Percentiles rank a stretch among this genome's conserved stretches.
Evolutionary conservation across 1,284 basidiomycete genomes (phyloP).

Genomic region (Moniliophthora roreri): DNA sequence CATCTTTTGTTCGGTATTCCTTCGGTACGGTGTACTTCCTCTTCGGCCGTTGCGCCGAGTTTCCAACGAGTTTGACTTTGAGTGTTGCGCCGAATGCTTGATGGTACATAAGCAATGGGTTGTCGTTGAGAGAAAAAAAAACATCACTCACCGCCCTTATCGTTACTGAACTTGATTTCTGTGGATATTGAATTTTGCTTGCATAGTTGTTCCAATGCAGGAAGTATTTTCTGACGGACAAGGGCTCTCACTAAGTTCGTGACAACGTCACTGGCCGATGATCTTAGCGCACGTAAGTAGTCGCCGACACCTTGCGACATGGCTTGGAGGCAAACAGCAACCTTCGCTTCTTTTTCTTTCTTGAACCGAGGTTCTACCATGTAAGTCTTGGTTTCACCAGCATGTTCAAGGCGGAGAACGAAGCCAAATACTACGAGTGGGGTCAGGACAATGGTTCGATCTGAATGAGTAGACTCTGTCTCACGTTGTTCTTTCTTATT

Average conservation of each 20-base stretch:
- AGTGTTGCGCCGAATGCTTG: not conserved
- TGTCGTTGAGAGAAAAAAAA: not conserved
- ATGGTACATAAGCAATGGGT: not conserved
- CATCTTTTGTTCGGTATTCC: not conserved
- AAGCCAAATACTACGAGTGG: not conserved
- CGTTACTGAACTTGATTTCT: not conserved
- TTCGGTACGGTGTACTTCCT: not conserved
- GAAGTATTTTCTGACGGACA: not conserved
- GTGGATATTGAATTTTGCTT: not conserved
- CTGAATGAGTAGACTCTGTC: not conserved
- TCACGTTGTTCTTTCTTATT: not conserved
- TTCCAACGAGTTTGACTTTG: not conserved
- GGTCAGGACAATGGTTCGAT: not conserved
- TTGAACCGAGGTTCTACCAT: slow-evolving; percentile 10
- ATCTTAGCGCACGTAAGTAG: not conserved
- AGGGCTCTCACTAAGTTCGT: not conserved
- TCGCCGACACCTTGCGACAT: slow-evolving; percentile 11
- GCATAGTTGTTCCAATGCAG: too few species aligned
- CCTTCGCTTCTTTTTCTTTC: slow-evolving; percentile 7
- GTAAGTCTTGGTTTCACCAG: not conserved
- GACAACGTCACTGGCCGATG: not conserved
- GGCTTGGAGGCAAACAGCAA: slow-evolving; percentile 11
- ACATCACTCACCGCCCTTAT: not conserved
- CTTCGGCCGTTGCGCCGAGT: too few species aligned
- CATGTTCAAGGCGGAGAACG: slow-evolving; percentile 6